Conservation (phyloP, 371 early-diverging fungal species). For the Lichtheimia hyalospora region DNA sequence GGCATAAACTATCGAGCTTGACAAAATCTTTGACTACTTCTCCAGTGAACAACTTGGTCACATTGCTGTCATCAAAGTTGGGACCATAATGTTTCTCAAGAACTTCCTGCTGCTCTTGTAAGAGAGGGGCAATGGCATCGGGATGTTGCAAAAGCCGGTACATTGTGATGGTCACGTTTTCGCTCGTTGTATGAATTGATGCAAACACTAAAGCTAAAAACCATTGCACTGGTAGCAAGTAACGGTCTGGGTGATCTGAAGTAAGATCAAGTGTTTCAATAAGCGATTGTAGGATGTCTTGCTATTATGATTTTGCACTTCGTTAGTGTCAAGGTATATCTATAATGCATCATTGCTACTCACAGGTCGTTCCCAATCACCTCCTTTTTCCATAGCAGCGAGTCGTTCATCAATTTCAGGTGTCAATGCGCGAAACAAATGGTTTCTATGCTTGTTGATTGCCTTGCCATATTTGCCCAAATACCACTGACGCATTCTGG, state of each 20-base stretch:
- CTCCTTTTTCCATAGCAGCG: background rate
- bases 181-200: slow-evolving; percentile 38
- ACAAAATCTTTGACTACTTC: slow-evolving; percentile 33
- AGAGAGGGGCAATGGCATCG: slow-evolving; percentile 35
- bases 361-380: slow-evolving; percentile 6
- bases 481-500: slow-evolving; percentile 5
- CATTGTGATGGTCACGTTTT: slow-evolving; percentile 28
- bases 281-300: slow-evolving; percentile 22
- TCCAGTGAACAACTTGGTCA: slow-evolving; percentile 20
- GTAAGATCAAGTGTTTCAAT: slow-evolving; percentile 6
- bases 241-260: background rate
- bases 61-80: background rate
- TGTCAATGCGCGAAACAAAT: slow-evolving; percentile 5
- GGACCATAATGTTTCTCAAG: slow-evolving; percentile 15
- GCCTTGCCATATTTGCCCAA: slow-evolving; percentile 10
- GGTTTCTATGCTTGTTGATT: slow-evolving; percentile 2
- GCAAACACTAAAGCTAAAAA: slow-evolving; percentile 34
- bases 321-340: too few relatives aligned
- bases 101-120: slow-evolving; percentile 41
- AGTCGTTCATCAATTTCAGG: slow-evolving; percentile 13
- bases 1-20: slow-evolving; percentile 51
- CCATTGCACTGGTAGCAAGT: slow-evolving; percentile 11
- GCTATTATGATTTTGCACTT: slow-evolving; percentile 5
- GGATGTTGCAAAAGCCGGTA: slow-evolving; percentile 45
- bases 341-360: too few relatives aligned